A percentile compares a stretch with the other conserved stretches of the same genome.
Evolutionary conservation across 306 rosid genomes (phyloP).

Genomic region (Inga leiocalycina): DNA sequence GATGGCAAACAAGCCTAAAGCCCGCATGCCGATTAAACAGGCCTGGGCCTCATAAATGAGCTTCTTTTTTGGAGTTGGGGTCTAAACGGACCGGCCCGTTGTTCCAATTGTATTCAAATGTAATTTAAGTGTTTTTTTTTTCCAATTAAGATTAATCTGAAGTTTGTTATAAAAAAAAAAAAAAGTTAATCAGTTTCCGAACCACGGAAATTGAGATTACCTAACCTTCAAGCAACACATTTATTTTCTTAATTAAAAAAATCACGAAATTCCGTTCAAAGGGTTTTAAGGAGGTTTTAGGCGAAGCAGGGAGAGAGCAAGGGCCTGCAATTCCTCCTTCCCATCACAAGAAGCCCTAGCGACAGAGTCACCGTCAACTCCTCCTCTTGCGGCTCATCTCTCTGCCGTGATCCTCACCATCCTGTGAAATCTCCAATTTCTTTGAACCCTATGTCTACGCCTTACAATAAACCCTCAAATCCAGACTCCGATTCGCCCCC

Average conservation of each 20-base stretch:
- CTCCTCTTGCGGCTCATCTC: background rate
- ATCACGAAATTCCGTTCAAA: background rate
- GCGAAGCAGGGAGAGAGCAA: background rate
- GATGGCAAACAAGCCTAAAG: no score
- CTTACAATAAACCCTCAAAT: background rate
- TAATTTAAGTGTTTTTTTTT: no score
- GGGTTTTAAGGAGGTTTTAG: conserved; percentile 36
- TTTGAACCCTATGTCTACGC: conserved; percentile 19
- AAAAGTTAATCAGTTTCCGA: no score
- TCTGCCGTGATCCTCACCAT: background rate
- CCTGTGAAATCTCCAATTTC: background rate
- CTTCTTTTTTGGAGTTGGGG: no score
- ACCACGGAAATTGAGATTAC: background rate
- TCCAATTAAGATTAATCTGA: no score
- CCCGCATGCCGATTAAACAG: no score
- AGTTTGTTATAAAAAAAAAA: no score
- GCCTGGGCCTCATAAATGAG: no score
- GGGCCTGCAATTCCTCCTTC: background rate
- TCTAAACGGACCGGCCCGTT: no score
- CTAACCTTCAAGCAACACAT: background rate
- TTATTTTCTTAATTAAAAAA: background rate
- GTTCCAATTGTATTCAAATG: no score
- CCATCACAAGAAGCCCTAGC: background rate
- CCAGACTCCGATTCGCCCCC: background rate
- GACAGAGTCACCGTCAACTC: background rate